phyloP scores from a whole-genome alignment of 768 basidiomycete species.

The Auriculariales sp. region DNA sequence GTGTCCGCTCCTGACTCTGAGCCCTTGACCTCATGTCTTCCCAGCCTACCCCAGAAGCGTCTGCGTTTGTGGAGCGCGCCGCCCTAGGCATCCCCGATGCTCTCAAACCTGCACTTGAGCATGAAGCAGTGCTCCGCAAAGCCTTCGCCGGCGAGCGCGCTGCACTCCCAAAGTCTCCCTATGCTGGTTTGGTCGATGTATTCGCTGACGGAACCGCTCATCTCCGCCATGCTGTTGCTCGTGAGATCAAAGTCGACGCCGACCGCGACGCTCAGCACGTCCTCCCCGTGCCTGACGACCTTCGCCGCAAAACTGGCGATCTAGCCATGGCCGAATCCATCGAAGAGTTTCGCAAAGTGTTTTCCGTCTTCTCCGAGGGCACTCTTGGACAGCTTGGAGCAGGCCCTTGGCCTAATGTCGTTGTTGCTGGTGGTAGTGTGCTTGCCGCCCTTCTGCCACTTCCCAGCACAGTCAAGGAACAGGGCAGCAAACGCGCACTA shows the following conservation, averaged over 20 bases:
- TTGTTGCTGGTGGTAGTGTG: slow-evolving; percentile 47
- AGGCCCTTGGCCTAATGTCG: slow-evolving; percentile 46
- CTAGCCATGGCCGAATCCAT: slow-evolving; percentile 33
- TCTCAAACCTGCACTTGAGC: slow-evolving; percentile 40
- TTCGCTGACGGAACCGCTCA: slow-evolving; percentile 31
- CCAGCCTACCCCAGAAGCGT: neutral
- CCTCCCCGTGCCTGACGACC: slow-evolving; percentile 32
- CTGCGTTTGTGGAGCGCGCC: neutral
- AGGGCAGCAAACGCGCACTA: slow-evolving; percentile 33
- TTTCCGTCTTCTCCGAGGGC: slow-evolving; percentile 47
- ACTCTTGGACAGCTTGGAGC: slow-evolving; percentile 36
- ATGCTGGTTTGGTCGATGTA: slow-evolving; percentile 46
- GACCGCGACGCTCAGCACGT: slow-evolving; percentile 35
- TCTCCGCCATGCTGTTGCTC: slow-evolving; percentile 35
- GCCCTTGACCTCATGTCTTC: no score
- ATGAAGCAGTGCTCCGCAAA: slow-evolving; percentile 39
- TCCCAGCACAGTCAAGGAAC: slow-evolving; percentile 27
- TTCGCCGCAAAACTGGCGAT: slow-evolving; percentile 33
- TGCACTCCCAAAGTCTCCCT: slow-evolving; percentile 27
- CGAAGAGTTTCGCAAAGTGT: slow-evolving; percentile 50
- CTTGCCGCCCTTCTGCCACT: slow-evolving; percentile 42
- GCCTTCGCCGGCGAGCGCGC: slow-evolving; percentile 39
- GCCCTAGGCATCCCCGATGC: neutral
- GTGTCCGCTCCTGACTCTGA: no score
- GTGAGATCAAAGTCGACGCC: slow-evolving; percentile 28